Base-by-base conservation (phyloP, 129 eudicot genomes). In the Centella asiatica region DNA sequence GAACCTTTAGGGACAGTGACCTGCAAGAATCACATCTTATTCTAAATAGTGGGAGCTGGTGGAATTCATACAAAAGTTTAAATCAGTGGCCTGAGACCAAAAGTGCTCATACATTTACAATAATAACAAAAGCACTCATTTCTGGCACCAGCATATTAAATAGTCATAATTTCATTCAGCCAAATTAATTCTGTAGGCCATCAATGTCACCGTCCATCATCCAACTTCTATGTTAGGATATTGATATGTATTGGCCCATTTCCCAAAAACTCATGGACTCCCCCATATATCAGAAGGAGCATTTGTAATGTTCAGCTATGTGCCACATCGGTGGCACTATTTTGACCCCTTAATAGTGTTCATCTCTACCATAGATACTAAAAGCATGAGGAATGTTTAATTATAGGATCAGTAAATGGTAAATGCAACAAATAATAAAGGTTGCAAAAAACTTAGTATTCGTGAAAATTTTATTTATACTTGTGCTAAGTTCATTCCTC, bases 1-100 rank as follows among this genome's bases (percentile, higher is more conserved):
- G 96, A 82, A 67, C 86, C 99, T 83, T 93, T 85, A 23, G 99
- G 99, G 15, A 93, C 95, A 36, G 50, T 75, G 60, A 88, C 99
- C 99, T 93, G 96, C 79, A 82, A 64, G 20, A 33, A 45, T 40
- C 27, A 44, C 48, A 31, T 56, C 42, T 56, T 56, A 28, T 55
- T 55, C 17, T 5, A 56, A 56, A 34, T 56, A 56, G 15, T 17
- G 26, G 60, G 2, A 55, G 40, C 29, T 55, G 60, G 26, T 18
- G 19, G 19, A 28, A 54, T 26, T 56, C 42, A 56, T 31, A 56
- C 31, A 56, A 34, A 31, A 10, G n/a, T 18, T 5, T 56, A n/a
- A 10, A 56, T 29, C 42, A 56, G 34, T 56, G 40, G 26, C 61
- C 42, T 29, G 34, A 29, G 40, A 17, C 61, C 23, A 31, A n/a